Evolutionary conservation across 106 monocot genomes (phyloP), one percentile per base, ranked within the genome.

Genomic region (Phalaenopsis aphrodite): DNA sequence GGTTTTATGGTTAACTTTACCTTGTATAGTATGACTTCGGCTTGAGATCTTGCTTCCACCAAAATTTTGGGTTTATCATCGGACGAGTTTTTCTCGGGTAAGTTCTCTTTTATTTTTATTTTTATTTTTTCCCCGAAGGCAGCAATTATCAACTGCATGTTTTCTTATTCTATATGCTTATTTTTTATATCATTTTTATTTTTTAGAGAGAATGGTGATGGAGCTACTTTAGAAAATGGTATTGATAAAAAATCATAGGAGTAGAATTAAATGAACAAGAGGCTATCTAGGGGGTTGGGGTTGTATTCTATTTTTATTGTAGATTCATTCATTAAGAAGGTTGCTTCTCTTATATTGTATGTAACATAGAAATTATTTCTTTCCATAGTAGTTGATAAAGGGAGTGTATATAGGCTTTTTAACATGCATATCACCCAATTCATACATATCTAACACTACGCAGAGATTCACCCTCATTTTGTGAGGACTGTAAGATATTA

Each of bases 41-140:
- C n/a, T 67, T 96, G 78, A 81, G 81, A 4, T 93, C 96, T 72
- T 96, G 96, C 83, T 88, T 92, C 80, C 86, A 92, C 85, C 86
- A 92, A 48, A 85, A 85, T 69, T 80, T 86, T 41, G 37, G 52
- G 19, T 78, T 90, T 3, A 71, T 88, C 46, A 80, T 91, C 17
- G 81, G 79, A 37, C 89, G 92, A 80, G 45, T 94, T 5, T 81
- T 80, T 76, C 57, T 90, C 72, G 90, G 97, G 94, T 97, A 87
- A 90, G 86, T 24, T 30, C 30, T 30, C 30, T 30, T 30, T 30
- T 55, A 8, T 23, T n/a, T 21, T 7, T 30, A 45, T 52, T 12
- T 74, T n/a, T 76, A 61, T 49, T 14, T 39, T 14, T 69, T 69
- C 39, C 39, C 38, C 69, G 1, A 15, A 15, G 39, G 39, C 12